Conservation (phyloP, 371 early-diverging fungal species). For the Actinomortierella ambigua region DNA sequence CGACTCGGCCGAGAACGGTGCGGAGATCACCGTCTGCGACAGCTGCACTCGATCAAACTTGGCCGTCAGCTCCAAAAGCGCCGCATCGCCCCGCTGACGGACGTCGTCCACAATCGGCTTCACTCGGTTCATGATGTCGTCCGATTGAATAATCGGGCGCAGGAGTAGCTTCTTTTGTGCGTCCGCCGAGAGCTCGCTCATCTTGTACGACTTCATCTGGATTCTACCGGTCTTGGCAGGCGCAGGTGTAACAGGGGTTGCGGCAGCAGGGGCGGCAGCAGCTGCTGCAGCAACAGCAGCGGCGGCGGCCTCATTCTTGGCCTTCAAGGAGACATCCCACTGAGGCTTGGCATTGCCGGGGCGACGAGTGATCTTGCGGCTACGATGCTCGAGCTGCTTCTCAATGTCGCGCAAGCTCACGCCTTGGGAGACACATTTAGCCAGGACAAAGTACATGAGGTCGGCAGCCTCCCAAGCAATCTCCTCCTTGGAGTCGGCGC, state of each 20-base stretch:
- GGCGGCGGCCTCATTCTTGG: slow-evolving; percentile 21
- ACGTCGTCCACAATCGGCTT: slow-evolving; percentile 91
- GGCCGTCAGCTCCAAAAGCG: slow-evolving; percentile 80
- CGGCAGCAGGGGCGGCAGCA: slow-evolving; percentile 27
- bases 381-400: slow-evolving; percentile 78
- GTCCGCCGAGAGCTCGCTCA: slow-evolving; percentile 48
- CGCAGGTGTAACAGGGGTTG: slow-evolving; percentile 30
- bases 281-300: slow-evolving; percentile 24
- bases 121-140: slow-evolving; percentile 85
- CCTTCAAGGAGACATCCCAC: slow-evolving; percentile 50
- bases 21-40: slow-evolving; percentile 69
- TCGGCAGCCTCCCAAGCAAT: slow-evolving; percentile 97
- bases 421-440: slow-evolving; percentile 83
- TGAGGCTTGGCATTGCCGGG: slow-evolving; percentile 95
- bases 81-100: slow-evolving; percentile 83
- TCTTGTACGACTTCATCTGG: slow-evolving; percentile 66
- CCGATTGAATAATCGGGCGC: slow-evolving; percentile 91
- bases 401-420: slow-evolving; percentile 89
- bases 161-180: slow-evolving; percentile 72
- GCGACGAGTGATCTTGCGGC: slow-evolving; percentile 87
- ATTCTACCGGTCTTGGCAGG: slow-evolving; percentile 54
- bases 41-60: slow-evolving; percentile 92
- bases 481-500: slow-evolving; percentile 75
- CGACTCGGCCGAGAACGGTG: slow-evolving; percentile 80
- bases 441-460: slow-evolving; percentile 93